Conservation (phyloP, 257 asterid genomes). For the Solanum piurae region DNA sequence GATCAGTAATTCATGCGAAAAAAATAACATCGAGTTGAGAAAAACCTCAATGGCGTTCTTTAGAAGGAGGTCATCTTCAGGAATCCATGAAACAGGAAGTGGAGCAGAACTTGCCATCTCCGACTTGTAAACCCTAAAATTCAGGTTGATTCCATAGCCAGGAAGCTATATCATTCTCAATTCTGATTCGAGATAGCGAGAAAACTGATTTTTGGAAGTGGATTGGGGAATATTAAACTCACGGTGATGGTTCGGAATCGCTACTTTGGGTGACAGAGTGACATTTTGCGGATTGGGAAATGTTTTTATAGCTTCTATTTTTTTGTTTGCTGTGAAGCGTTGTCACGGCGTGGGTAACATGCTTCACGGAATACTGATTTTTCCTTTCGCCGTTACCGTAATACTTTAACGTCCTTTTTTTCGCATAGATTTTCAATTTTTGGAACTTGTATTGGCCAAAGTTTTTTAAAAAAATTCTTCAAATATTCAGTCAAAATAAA, state of each 20-base stretch:
- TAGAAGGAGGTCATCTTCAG: conserved; percentile 80
- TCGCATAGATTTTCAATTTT: neutral
- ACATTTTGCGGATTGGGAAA: neutral
- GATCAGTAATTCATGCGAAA: neutral
- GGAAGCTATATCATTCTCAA: neutral
- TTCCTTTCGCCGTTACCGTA: neutral
- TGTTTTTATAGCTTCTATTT: neutral
- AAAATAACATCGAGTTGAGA: neutral
- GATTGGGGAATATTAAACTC: neutral
- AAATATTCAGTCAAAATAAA: neutral
- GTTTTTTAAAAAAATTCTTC: neutral
- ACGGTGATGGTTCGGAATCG: neutral
- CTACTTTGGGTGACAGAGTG: neutral
- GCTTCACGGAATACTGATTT: neutral
- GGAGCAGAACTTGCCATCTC: conserved; percentile 42
- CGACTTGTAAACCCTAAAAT: conserved; percentile 38
- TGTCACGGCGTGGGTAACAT: neutral
- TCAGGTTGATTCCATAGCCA: neutral
- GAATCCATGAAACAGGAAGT: conserved; percentile 46
- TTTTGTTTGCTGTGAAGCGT: neutral
- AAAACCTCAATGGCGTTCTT: conserved; percentile 63
- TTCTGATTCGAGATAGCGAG: neutral
- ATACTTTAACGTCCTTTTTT: neutral
- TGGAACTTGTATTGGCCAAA: neutral
- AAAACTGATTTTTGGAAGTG: neutral